Evolutionary conservation across 2,329 filamentous ascomycete species (phyloP).

Genomic region (Epichloe coenophiala): DNA sequence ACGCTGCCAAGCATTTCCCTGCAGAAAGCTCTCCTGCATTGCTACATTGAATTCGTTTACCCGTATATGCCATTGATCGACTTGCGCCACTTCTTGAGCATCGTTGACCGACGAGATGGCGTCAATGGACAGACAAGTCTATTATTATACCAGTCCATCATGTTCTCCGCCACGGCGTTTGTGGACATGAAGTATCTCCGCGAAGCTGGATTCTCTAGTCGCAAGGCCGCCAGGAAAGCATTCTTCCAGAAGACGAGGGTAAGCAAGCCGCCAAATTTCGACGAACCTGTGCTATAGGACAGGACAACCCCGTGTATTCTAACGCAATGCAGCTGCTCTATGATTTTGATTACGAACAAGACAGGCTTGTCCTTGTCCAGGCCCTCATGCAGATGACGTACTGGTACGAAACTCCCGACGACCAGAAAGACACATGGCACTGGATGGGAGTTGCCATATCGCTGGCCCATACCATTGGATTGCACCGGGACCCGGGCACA

Average conservation of each 20-base stretch:
- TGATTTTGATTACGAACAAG: slow-evolving; percentile 88
- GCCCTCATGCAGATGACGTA: slow-evolving; percentile 86
- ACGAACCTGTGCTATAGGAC: too few species aligned
- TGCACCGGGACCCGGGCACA: slow-evolving; percentile 71
- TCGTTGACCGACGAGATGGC: slow-evolving; percentile 54
- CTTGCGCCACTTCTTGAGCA: slow-evolving; percentile 43
- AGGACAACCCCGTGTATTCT: slow-evolving; percentile 6
- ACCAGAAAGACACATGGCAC: slow-evolving; percentile 96
- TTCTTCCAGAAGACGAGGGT: slow-evolving; percentile 85
- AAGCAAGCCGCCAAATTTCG: slow-evolving; percentile 21
- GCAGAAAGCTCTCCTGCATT: slow-evolving; percentile 68
- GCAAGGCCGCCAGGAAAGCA: slow-evolving; percentile 72
- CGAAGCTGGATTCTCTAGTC: slow-evolving; percentile 61
- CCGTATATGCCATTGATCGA: slow-evolving; percentile 87
- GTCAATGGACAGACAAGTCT: slow-evolving; percentile 62
- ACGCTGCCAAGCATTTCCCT: slow-evolving; percentile 56
- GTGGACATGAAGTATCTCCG: slow-evolving; percentile 67
- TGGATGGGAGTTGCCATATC: slow-evolving; percentile 97
- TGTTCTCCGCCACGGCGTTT: slow-evolving; percentile 86
- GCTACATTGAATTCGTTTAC: slow-evolving; percentile 81
- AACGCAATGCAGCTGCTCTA: slow-evolving; percentile 53
- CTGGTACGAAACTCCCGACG: slow-evolving; percentile 94
- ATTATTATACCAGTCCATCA: slow-evolving; percentile 82
- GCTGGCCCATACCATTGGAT: slow-evolving; percentile 80
- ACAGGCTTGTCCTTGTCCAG: slow-evolving; percentile 80